phyloP scores from a whole-genome alignment of 2,329 filamentous ascomycete species.

The Trichophyton schoenleinii region DNA sequence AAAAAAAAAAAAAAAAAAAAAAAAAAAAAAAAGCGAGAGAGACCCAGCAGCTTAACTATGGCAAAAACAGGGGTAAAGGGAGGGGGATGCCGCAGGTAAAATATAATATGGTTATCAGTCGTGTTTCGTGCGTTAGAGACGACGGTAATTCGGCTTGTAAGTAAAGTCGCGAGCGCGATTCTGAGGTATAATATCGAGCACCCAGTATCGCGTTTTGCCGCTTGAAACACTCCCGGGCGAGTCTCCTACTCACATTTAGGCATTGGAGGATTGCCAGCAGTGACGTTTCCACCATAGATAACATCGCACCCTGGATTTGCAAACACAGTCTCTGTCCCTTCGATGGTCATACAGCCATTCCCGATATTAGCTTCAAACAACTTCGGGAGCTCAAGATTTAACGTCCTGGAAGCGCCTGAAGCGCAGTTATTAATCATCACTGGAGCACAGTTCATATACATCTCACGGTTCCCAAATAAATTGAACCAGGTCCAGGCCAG shows the following conservation, averaged over 20 bases:
- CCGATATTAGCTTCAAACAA: slow-evolving; percentile 11
- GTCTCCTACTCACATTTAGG: not conserved
- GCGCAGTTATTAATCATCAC: slow-evolving; percentile 43
- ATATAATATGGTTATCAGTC: not conserved
- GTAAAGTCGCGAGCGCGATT: not conserved
- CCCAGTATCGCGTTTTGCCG: not conserved
- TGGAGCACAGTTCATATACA: slow-evolving; percentile 74
- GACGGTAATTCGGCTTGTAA: not conserved
- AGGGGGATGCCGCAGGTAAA: not conserved
- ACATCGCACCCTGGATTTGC: slow-evolving; percentile 7
- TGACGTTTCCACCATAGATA: not conserved
- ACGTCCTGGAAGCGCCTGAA: not conserved
- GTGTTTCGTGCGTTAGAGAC: not conserved
- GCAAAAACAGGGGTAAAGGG: not conserved
- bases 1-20: not conserved
- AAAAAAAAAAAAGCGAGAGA: not conserved
- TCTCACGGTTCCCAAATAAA: slow-evolving; percentile 32
- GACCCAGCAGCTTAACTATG: not conserved
- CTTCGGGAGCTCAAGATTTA: not conserved
- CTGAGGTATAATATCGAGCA: not conserved
- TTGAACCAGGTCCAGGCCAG: slow-evolving; percentile 73
- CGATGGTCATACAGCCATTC: slow-evolving; percentile 6
- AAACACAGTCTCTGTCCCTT: slow-evolving; percentile 8
- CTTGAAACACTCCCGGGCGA: not conserved
- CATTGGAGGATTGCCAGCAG: not conserved